Base-by-base conservation (phyloP, 2,329 filamentous ascomycete genomes). In the Penicillium hesseltinei region DNA sequence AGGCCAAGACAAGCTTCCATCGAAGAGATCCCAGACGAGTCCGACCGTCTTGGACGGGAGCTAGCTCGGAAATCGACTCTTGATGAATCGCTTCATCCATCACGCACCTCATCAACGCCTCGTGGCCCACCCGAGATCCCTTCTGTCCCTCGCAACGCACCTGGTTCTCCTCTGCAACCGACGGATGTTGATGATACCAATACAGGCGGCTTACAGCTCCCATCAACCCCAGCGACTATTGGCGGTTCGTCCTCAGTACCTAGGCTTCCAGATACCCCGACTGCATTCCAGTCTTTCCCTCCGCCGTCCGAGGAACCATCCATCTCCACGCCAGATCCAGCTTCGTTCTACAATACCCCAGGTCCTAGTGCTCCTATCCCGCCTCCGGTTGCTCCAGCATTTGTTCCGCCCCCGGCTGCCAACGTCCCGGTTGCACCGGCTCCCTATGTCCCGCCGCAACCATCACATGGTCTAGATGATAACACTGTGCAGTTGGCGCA, bases 401-500 rank as follows among this genome's bases (percentile, higher is more conserved):
- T 70, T 35, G 51, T 44, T 7, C 52, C 57, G 4, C 27, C 59
- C 56, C n/a, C 64, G 38, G 38, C 55, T 57, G 49, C 56, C 4
- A 65, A 65, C 68, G 33, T 73, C 67, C 59, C 70, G 68, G 52
- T 54, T 57, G 50, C 65, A 42, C 45, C 62, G 57, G 44, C 55
- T 31, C 59, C 66, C 15, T 56, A 65, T 29, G 57, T 64, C 4
- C 58, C 66, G 6, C 61, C 60, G 40, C 62, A 70, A 36, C 64
- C 64, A 17, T 59, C 71, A 19, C 71, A 74, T n/a, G 66, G 69
- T 6, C 66, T 80, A 5, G 82, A 88, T 11, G 91, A 96, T 62
- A 88, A 92, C 58, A 81, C 88, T 0, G 88, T 97, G 36, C 79
- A 85, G 36, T 84, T 87, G 66, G 93, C 94, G 5, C 92, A 96